Percentiles rank a stretch among this genome's conserved stretches.
These are phyloP conservation scores for Colletotrichum cordylinicola DNA, from an alignment of 2,329 filamentous ascomycete species.

Conservation along the genomic window DNA sequence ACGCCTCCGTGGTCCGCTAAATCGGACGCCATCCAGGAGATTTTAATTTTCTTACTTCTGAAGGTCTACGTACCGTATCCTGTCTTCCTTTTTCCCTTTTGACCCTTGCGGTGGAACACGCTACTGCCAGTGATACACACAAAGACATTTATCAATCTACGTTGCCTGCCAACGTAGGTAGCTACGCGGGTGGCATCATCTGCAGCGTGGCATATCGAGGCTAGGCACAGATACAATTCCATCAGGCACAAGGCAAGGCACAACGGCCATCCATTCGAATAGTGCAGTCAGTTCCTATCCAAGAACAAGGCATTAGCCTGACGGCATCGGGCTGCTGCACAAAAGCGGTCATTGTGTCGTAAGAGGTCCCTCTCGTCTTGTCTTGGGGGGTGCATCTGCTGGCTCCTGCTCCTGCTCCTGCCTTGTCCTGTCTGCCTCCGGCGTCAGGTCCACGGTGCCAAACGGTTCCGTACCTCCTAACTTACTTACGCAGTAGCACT, in stretches of 20 bases:
- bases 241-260: not conserved
- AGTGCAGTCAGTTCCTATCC: not conserved
- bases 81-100: not conserved
- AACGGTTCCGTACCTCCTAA: not conserved
- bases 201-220: not conserved
- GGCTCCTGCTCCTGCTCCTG: not conserved
- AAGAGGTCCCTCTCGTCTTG: not conserved
- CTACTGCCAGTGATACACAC: constrained; percentile 3
- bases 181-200: not conserved
- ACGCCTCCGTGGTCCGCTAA: not conserved
- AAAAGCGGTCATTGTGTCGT: constrained; percentile 12
- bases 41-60: not conserved
- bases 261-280: not conserved
- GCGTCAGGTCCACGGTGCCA: constrained; percentile 1
- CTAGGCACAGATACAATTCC: not conserved
- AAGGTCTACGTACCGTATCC: not conserved
- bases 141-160: not conserved
- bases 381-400: not conserved
- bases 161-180: not conserved
- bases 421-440: not conserved
- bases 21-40: not conserved
- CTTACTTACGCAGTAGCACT: not conserved
- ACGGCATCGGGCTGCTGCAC: not conserved
- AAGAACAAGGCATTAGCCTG: not conserved
- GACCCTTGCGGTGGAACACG: not conserved